phyloP scores from a whole-genome alignment of 257 asterid species.

The Jacaranda mimosifolia region DNA sequence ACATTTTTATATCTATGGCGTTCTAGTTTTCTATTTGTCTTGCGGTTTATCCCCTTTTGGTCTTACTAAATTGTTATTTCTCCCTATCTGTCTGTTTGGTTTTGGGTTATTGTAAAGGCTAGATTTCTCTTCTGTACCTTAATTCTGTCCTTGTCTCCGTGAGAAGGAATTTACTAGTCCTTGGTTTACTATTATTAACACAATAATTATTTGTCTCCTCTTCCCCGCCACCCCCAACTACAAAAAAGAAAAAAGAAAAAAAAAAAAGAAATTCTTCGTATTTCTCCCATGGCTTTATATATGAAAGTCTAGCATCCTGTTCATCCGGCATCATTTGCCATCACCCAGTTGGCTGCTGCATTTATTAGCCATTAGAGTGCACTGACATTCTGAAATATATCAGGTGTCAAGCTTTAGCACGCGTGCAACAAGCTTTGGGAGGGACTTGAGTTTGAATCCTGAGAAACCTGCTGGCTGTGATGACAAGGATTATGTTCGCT shows the following conservation, averaged over 20 bases:
- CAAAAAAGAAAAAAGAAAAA: too few species aligned
- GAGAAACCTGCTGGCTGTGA: conserved; percentile 69
- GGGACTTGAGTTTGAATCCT: conserved; percentile 50
- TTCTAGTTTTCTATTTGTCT: background rate
- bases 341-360: conserved; percentile 6
- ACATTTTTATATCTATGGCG: conserved; percentile 21
- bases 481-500: conserved; percentile 73
- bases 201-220: background rate
- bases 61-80: conserved; percentile 1
- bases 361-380: background rate
- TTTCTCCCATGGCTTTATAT: conserved; percentile 3
- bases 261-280: background rate
- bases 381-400: conserved; percentile 32
- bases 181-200: conserved; percentile 20
- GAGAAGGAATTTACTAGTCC: background rate
- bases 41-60: conserved; percentile 17
- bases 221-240: too few species aligned
- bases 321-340: background rate
- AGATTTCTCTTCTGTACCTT: conserved; percentile 21
- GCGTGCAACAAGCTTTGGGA: conserved; percentile 55
- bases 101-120: conserved; percentile 26
- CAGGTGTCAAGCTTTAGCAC: conserved; percentile 96
- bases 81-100: conserved; percentile 24
- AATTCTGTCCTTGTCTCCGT: conserved; percentile 10
- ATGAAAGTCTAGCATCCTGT: background rate